Evolutionary conservation across 495 filamentous ascomycete genomes (phyloP).

Genomic region (Chaetomium tenue): DNA sequence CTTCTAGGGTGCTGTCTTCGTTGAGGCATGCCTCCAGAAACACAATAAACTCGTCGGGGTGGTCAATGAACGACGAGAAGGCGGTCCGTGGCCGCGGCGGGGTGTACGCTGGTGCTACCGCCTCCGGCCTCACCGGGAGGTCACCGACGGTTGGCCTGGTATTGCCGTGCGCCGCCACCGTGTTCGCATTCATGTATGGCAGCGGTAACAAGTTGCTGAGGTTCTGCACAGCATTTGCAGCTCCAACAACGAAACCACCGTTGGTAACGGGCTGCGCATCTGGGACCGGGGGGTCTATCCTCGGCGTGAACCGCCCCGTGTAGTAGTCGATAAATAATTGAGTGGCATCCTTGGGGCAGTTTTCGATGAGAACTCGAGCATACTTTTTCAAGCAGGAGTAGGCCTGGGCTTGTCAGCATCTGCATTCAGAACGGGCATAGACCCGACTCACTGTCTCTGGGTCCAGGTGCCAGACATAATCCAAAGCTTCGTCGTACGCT

Average conservation of each 20-base stretch:
- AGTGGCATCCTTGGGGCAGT: constrained; percentile 77
- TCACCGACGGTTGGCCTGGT: constrained; percentile 44
- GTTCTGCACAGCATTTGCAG: constrained; percentile 73
- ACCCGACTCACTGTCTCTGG: constrained; percentile 65
- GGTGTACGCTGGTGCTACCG: constrained; percentile 51
- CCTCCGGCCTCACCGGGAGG: constrained; percentile 29
- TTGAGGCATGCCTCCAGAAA: constrained; percentile 84
- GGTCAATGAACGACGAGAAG: constrained; percentile 95
- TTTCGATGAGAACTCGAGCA: constrained; percentile 79
- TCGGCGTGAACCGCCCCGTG: constrained; percentile 76
- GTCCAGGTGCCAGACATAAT: constrained; percentile 86
- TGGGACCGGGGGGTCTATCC: constrained; percentile 58
- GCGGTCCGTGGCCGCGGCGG: constrained; percentile 82
- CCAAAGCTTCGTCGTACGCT: constrained; percentile 78
- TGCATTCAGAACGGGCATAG: not conserved
- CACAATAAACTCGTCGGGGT: constrained; percentile 81
- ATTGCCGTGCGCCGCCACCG: constrained; percentile 41
- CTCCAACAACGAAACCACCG: constrained; percentile 55
- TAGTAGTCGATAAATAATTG: constrained; percentile 91
- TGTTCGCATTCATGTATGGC: constrained; percentile 72
- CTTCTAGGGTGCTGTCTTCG: constrained; percentile 61
- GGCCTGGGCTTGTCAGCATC: constrained; percentile 49
- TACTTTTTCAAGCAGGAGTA: constrained; percentile 94
- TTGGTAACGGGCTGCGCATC: constrained; percentile 43
- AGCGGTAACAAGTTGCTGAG: constrained; percentile 78